Evolutionary conservation across 169 alveolate species (phyloP).

Genomic region (Plasmodium gonderi): DNA sequence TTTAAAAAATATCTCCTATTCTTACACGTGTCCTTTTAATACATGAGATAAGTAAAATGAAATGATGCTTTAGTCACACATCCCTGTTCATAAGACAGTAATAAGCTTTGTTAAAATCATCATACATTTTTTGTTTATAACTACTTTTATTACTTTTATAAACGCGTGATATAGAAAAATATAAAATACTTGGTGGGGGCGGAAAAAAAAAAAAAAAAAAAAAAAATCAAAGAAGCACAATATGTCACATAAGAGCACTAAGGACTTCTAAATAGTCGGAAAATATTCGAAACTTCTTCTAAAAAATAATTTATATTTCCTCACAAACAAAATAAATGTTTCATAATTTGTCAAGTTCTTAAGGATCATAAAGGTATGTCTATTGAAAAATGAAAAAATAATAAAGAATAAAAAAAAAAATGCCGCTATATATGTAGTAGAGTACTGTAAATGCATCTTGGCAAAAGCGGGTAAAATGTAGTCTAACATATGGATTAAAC

Average conservation of each 20-base stretch:
- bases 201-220: not conserved
- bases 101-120: not conserved
- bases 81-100: constrained; percentile 24
- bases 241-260: not conserved
- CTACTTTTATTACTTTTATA: not conserved
- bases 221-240: no score
- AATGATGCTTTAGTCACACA: not conserved
- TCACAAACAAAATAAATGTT: not conserved
- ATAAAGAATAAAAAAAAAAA: not conserved
- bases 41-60: not conserved
- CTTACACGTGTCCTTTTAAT: not conserved
- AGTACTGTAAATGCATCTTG: not conserved
- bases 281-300: not conserved
- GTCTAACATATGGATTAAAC: no score
- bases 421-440: not conserved
- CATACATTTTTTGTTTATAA: not conserved
- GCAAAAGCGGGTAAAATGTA: no score
- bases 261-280: not conserved
- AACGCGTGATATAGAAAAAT: not conserved
- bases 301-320: not conserved
- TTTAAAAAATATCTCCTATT: not conserved
- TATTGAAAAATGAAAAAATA: not conserved
- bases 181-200: not conserved
- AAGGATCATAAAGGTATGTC: not conserved
- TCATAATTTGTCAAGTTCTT: not conserved